Base-by-base conservation (phyloP, 768 basidiomycete genomes). In the Boletus subcaerulescens region DNA sequence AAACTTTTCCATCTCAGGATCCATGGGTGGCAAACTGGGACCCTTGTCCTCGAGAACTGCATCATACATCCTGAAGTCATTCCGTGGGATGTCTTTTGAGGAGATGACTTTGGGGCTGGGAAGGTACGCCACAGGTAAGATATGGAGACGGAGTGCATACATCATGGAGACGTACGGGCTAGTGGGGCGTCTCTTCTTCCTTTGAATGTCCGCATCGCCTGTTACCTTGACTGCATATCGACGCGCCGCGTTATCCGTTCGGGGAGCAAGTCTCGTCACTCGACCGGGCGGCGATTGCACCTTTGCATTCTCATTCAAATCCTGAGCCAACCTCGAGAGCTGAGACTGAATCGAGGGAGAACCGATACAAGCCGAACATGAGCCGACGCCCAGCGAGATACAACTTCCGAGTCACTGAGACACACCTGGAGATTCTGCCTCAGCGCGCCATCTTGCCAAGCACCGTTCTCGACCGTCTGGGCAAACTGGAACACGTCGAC, bases 401-500 rank as follows among this genome's bases (percentile, higher is more conserved):
- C 6, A 43, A 9, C 22, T 10, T n/a, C 17, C 33, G 14, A 35
- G 29, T 29, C 33, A 35, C 33, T 5, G 33, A 35, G 33, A 65
- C 74, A 48, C 45, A 88, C 90, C 76, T 89, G 82, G 17, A 92
- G 78, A 39, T 76, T 80, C 63, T 80, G 79, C 60, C 82, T 78
- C 48, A 73, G 68, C 55, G 73, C 68, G 44, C 78, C 80, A 65
- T 89, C 82, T 41, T 85, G 75, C 88, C 87, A 91, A 31, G 76
- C 81, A 33, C 77, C 78, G 26, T 78, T 73, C 59, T 91, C 90
- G 18, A 92, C 84, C 0, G 90, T 92, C 62, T 86, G 84, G 0
- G 87, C 88, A 69, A 89, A 91, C 66, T 91, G 85, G 61, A 92
- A 92, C 26, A 92, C 80, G 41, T 84, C 84, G 26, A 78, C 18